Percentiles rank a stretch among this genome's conserved stretches.
Conservation (phyloP, 2,329 filamentous ascomycete species). For the Exophiala phaeomuriformis region DNA sequence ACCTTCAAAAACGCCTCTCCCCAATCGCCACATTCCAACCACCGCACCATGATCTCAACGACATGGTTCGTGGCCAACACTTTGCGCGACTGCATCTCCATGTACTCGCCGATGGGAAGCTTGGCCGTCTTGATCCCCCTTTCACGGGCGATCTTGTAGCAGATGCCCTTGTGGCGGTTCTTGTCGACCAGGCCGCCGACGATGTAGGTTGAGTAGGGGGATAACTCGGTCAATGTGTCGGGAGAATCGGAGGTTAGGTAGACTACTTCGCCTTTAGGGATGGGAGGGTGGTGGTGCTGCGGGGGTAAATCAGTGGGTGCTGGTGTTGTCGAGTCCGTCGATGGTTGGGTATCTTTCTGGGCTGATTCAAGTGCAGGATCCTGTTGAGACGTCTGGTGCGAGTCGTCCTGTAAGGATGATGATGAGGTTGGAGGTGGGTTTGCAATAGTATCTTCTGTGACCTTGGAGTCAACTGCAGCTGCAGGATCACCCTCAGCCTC, state of each 20-base stretch:
- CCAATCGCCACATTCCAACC: slow-evolving; percentile 88
- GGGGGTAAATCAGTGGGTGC: not conserved
- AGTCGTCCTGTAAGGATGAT: no score
- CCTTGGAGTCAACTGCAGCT: no score
- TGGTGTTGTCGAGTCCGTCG: not conserved
- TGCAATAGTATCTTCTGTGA: no score
- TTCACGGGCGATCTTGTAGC: slow-evolving; percentile 71
- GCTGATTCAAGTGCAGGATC: not conserved
- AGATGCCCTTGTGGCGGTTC: slow-evolving; percentile 91
- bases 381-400: not conserved
- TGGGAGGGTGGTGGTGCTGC: not conserved
- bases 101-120: slow-evolving; percentile 88
- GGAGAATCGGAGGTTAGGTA: slow-evolving; percentile 92
- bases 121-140: slow-evolving; percentile 72
- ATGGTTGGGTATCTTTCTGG: not conserved
- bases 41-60: slow-evolving; percentile 89
- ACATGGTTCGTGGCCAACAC: slow-evolving; percentile 94
- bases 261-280: slow-evolving; percentile 54
- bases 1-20: slow-evolving; percentile 78
- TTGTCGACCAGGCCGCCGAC: slow-evolving; percentile 92
- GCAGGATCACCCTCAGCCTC: no score
- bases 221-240: slow-evolving; percentile 71
- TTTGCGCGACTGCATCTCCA: slow-evolving; percentile 79
- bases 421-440: no score
- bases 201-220: slow-evolving; percentile 84